Conservation (phyloP, 208 protist species). For the Acanthamoeba lenticulata region DNA sequence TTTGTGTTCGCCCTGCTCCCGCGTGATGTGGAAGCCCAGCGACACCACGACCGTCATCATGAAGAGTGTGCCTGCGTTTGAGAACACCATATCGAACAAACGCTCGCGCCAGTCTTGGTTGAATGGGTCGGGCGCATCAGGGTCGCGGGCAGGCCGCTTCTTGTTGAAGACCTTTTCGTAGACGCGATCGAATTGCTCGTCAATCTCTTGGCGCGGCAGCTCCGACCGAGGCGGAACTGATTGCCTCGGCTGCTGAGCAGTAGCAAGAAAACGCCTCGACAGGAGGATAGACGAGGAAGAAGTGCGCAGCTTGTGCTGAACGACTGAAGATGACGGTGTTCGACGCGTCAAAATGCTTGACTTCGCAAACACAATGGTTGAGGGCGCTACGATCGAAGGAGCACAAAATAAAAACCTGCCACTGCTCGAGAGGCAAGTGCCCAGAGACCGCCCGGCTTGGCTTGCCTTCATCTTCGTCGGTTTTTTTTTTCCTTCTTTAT, state of each 20-base stretch:
- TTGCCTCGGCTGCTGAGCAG: no score
- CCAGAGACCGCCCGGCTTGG: background rate
- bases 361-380: no score
- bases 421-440: background rate
- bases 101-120: constrained; percentile 15
- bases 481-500: background rate
- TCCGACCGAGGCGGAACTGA: background rate
- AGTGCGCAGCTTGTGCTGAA: no score
- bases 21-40: constrained; percentile 11
- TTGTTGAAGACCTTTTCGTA: constrained; percentile 36
- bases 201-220: background rate
- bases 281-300: no score
- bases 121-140: background rate
- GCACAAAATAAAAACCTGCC: no score
- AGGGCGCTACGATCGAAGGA: no score
- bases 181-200: constrained; percentile 24
- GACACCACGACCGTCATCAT: constrained; percentile 11
- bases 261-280: no score
- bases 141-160: background rate
- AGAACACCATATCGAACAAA: constrained; percentile 36
- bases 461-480: background rate
- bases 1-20: constrained; percentile 44
- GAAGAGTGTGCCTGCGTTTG: background rate
- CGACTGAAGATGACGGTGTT: no score
- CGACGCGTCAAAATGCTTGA: no score